These are phyloP conservation scores for Inonotus obliquus DNA, from an alignment of 1,284 basidiomycete genomes.

Conservation along the genomic window DNA sequence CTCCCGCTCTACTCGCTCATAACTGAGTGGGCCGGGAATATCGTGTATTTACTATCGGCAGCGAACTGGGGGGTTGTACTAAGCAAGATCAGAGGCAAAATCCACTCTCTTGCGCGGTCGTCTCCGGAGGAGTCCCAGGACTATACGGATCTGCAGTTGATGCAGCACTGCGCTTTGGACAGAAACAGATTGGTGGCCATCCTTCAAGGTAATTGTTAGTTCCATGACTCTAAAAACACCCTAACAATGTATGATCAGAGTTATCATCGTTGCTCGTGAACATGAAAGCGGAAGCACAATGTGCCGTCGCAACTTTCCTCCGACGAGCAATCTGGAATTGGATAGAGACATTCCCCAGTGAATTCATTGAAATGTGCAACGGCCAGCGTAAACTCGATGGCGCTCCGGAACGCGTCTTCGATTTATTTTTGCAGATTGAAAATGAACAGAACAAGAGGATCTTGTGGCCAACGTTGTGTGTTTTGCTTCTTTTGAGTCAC, in stretches of 20 bases:
- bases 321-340: slow-evolving; percentile 89
- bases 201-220: slow-evolving; percentile 48
- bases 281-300: slow-evolving; percentile 74
- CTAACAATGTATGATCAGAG: slow-evolving; percentile 41
- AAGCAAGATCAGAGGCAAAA: slow-evolving; percentile 67
- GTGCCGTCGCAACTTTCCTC: slow-evolving; percentile 69
- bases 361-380: slow-evolving; percentile 73
- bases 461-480: slow-evolving; percentile 80
- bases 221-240: background rate
- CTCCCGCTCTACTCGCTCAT: slow-evolving; percentile 57
- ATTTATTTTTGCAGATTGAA: slow-evolving; percentile 60
- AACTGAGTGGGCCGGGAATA: slow-evolving; percentile 66
- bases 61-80: slow-evolving; percentile 88
- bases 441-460: slow-evolving; percentile 53
- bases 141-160: slow-evolving; percentile 68
- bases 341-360: slow-evolving; percentile 79
- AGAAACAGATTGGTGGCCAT: slow-evolving; percentile 58
- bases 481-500: slow-evolving; percentile 73
- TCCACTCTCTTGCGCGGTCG: slow-evolving; percentile 53
- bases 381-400: slow-evolving; percentile 68
- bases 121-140: slow-evolving; percentile 54
- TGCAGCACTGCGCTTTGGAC: slow-evolving; percentile 70
- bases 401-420: slow-evolving; percentile 79
- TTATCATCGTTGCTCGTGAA: slow-evolving; percentile 81
- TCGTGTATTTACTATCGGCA: slow-evolving; percentile 85